phyloP scores from a whole-genome alignment of 768 basidiomycete species.

The Boletus reticuloceps region DNA sequence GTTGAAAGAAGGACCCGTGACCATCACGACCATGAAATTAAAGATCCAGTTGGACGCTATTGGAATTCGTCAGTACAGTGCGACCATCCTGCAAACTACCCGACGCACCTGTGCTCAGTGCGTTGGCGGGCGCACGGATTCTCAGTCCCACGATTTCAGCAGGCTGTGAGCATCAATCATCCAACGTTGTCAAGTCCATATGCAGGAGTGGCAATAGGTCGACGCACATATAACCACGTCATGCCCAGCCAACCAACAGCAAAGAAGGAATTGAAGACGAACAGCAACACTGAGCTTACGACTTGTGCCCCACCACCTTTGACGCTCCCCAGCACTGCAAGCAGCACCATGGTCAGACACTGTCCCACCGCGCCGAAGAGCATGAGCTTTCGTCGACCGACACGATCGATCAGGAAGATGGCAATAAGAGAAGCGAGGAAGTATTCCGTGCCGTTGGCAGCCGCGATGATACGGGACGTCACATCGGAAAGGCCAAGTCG shows the following conservation, averaged over 20 bases:
- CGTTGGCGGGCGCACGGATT: constrained; percentile 64
- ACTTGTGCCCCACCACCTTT: constrained; percentile 47
- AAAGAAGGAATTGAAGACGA: constrained; percentile 73
- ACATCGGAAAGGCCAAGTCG: constrained; percentile 56
- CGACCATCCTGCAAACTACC: background rate
- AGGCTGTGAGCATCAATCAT: constrained; percentile 36
- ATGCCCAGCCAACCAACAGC: constrained; percentile 69
- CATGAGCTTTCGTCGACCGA: constrained; percentile 72
- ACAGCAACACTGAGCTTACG: constrained; percentile 53
- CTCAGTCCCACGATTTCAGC: constrained; percentile 63
- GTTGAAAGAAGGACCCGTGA: constrained; percentile 57
- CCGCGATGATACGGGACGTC: constrained; percentile 59
- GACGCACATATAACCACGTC: constrained; percentile 65
- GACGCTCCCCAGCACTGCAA: constrained; percentile 55
- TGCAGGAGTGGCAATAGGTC: background rate
- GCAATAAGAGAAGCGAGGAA: constrained; percentile 70
- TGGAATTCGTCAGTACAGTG: background rate
- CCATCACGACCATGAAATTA: constrained; percentile 59
- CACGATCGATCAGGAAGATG: constrained; percentile 67
- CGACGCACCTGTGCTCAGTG: constrained; percentile 48
- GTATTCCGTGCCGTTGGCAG: constrained; percentile 71
- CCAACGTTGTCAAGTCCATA: background rate
- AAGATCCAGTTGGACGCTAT: constrained; percentile 50
- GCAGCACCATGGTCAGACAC: constrained; percentile 54
- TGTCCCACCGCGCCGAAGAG: constrained; percentile 66